Evolutionary conservation across 2,329 filamentous ascomycete genomes (phyloP).

Genomic region (Phoma sp.): DNA sequence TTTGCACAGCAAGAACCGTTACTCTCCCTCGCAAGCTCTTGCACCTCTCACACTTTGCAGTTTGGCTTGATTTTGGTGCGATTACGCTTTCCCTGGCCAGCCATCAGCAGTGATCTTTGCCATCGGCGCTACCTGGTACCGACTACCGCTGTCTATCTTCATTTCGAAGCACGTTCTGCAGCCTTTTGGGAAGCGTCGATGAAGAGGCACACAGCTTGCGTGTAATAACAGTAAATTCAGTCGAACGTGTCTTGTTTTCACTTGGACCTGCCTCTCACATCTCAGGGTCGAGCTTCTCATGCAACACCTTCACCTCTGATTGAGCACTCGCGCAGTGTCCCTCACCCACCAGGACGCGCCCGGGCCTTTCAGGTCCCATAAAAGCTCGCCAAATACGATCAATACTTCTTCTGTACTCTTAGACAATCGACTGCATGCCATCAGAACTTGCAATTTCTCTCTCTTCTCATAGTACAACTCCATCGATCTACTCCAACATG

Average conservation of each 20-base stretch:
- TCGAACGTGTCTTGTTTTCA: not conserved
- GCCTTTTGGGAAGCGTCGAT: not conserved
- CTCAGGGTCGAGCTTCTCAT: not conserved
- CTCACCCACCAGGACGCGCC: not conserved
- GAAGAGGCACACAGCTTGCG: not conserved
- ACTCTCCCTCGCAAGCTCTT: not conserved
- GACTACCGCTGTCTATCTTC: not conserved
- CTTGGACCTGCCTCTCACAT: not conserved
- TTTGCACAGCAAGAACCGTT: not conserved
- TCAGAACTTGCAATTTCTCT: not conserved
- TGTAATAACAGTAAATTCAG: not conserved
- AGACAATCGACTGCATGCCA: not conserved
- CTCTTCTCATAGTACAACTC: not conserved
- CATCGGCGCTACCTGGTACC: not conserved
- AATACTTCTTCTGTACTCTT: not conserved
- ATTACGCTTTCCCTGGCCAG: not conserved
- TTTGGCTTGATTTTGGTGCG: not conserved
- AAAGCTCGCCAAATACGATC: not conserved
- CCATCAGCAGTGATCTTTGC: not conserved
- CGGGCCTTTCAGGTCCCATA: not conserved
- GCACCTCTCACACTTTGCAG: not conserved
- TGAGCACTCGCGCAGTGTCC: not conserved
- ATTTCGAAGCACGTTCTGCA: too few species aligned
- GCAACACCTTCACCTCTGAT: constrained; percentile 3
- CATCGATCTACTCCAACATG: constrained; percentile 13